Percentiles rank a stretch among this genome's conserved stretches.
Evolutionary conservation across 2,329 filamentous ascomycete genomes (phyloP).

Genomic region (Ceratocystis cubensis): DNA sequence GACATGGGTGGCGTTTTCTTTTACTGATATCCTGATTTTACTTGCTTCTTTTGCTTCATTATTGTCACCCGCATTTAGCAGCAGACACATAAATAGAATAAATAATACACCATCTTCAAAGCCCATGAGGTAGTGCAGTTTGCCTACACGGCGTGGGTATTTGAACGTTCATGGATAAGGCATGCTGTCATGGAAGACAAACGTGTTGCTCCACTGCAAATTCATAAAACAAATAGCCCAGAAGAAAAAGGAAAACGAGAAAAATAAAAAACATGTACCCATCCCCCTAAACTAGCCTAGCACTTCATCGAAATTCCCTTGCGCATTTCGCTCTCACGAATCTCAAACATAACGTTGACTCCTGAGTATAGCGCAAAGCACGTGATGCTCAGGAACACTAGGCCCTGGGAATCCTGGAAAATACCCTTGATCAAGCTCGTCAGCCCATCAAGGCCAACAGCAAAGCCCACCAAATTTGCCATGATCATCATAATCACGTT

Average conservation of each 20-base stretch:
- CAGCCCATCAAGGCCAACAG: slow-evolving; percentile 78
- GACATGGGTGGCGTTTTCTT: neutral
- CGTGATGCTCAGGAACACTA: slow-evolving; percentile 59
- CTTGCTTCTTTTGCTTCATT: neutral
- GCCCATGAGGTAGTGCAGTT: neutral
- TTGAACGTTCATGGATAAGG: slow-evolving; percentile 1
- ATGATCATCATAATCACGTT: slow-evolving; percentile 93
- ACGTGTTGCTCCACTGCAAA: neutral
- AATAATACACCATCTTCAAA: neutral
- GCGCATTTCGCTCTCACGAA: slow-evolving; percentile 71
- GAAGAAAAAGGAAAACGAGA: neutral
- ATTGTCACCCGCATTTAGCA: neutral
- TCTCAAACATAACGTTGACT: slow-evolving; percentile 92
- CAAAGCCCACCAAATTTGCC: slow-evolving; percentile 91
- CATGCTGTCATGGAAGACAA: neutral
- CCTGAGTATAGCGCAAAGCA: slow-evolving; percentile 70
- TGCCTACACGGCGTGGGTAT: neutral
- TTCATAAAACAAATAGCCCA: neutral
- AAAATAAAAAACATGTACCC: neutral
- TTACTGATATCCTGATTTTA: neutral
- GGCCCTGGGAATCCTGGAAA: slow-evolving; percentile 58
- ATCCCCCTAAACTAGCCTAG: neutral
- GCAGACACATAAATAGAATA: neutral
- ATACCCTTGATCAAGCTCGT: slow-evolving; percentile 64
- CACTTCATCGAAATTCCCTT: slow-evolving; percentile 71